These are phyloP conservation scores for Suillus subluteus DNA, from an alignment of 768 basidiomycete species.

Conservation along the genomic window DNA sequence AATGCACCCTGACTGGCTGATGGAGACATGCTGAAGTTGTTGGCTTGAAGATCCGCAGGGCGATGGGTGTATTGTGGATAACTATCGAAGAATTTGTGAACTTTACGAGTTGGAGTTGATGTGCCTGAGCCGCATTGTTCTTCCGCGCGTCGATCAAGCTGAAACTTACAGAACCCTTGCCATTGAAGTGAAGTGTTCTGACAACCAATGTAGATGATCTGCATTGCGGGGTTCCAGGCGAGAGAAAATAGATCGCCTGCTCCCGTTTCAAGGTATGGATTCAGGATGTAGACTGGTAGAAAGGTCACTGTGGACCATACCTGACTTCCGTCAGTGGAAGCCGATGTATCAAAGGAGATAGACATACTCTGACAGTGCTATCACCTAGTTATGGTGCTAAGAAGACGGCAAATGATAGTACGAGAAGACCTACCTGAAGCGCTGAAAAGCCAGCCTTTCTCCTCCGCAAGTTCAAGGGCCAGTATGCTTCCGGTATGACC, in stretches of 20 bases:
- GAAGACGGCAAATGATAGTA: background rate
- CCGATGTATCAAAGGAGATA: constrained; percentile 1
- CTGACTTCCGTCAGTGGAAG: constrained; percentile 40
- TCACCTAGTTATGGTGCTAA: constrained; percentile 57
- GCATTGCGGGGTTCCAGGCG: constrained; percentile 69
- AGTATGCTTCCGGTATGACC: constrained; percentile 89
- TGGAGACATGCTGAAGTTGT: constrained; percentile 47
- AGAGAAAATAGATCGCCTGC: constrained; percentile 90
- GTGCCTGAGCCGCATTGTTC: constrained; percentile 31
- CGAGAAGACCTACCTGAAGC: constrained; percentile 65
- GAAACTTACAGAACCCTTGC: constrained; percentile 59
- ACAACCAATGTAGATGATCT: constrained; percentile 84
- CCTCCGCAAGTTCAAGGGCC: constrained; percentile 73
- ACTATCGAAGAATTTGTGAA: constrained; percentile 92
- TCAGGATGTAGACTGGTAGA: constrained; percentile 67
- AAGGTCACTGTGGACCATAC: constrained; percentile 82
- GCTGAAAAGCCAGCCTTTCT: constrained; percentile 87
- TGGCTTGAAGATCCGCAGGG: constrained; percentile 70
- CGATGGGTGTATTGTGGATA: constrained; percentile 74
- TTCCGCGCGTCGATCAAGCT: background rate
- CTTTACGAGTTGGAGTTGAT: constrained; percentile 49
- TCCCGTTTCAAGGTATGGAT: constrained; percentile 77
- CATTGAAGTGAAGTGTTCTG: constrained; percentile 94
- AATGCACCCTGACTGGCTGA: constrained; percentile 34
- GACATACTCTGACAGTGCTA: constrained; percentile 79